phyloP scores from a whole-genome alignment of 371 early-diverging fungal genomes.

The Rhizomucor pusillus region DNA sequence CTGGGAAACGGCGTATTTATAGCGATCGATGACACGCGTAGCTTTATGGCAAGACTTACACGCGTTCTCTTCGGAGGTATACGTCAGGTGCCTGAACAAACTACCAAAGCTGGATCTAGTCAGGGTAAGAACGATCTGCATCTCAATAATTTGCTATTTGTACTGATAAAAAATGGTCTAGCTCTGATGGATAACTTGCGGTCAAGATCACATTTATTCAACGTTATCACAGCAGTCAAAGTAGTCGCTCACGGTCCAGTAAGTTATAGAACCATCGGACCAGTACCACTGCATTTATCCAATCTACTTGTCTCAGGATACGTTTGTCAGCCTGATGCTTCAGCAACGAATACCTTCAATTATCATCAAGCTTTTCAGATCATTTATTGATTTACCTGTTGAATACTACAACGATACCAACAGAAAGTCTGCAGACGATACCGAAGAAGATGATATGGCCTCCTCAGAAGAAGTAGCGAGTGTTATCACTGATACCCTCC shows the following conservation, averaged over 20 bases:
- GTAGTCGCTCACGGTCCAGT: conserved; percentile 45
- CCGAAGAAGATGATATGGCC: conserved; percentile 15
- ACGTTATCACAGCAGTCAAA: conserved; percentile 32
- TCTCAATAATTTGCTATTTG: background rate
- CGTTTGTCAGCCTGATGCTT: conserved; percentile 31
- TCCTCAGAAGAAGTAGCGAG: conserved; percentile 25
- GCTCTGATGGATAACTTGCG: conserved; percentile 43
- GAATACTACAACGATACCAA: conserved; percentile 13
- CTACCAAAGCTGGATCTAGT: conserved; percentile 35
- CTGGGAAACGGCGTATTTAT: conserved; percentile 15
- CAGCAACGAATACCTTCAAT: conserved; percentile 48
- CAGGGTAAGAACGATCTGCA: conserved; percentile 27
- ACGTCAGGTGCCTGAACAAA: conserved; percentile 38
- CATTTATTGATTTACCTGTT: conserved; percentile 41
- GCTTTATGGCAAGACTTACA: conserved; percentile 35
- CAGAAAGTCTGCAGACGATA: background rate
- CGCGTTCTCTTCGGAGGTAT: conserved; percentile 40
- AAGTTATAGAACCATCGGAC: conserved; percentile 7
- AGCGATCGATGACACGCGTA: conserved; percentile 31
- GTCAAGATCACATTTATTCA: conserved; percentile 39
- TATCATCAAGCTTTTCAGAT: conserved; percentile 44
- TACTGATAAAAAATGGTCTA: conserved; percentile 10
- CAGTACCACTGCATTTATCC: background rate
- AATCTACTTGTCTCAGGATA: conserved; percentile 14
- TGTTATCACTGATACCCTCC: conserved; percentile 33